Conservation (phyloP, 2,329 filamentous ascomycete genomes). For the Alternaria triticina region DNA sequence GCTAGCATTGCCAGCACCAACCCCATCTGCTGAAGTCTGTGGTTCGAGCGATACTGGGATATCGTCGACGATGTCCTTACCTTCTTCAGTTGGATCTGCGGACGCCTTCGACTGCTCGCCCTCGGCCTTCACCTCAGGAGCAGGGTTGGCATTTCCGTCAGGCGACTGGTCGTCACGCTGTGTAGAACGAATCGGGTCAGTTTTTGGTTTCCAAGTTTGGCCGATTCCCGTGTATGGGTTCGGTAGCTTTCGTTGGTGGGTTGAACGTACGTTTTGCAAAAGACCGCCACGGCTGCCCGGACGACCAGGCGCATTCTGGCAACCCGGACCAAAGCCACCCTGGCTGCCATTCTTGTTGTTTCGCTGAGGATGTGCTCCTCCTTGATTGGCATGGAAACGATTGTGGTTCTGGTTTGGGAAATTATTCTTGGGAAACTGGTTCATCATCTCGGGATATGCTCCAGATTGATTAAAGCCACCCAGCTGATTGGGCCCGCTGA, state of each 20-base stretch:
- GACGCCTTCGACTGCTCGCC: constrained; percentile 33
- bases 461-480: constrained; percentile 62
- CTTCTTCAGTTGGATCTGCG: constrained; percentile 35
- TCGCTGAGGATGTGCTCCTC: constrained; percentile 58
- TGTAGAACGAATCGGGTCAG: constrained; percentile 31
- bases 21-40: constrained; percentile 9
- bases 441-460: constrained; percentile 55
- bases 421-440: constrained; percentile 66
- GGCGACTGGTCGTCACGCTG: constrained; percentile 43
- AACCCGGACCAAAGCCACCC: constrained; percentile 41
- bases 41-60: constrained; percentile 10
- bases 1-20: constrained; percentile 8
- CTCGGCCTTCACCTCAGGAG: constrained; percentile 40
- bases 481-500: constrained; percentile 57
- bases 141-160: constrained; percentile 39
- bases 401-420: constrained; percentile 71
- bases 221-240: constrained; percentile 13
- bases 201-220: constrained; percentile 16
- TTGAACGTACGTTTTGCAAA: constrained; percentile 44
- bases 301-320: constrained; percentile 33
- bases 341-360: constrained; percentile 52
- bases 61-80: constrained; percentile 30
- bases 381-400: constrained; percentile 76
- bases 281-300: constrained; percentile 40
- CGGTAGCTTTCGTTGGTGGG: constrained; percentile 26